Conservation (phyloP, 2,329 filamentous ascomycete genomes). For the Cryphonectria carpinicola region DNA sequence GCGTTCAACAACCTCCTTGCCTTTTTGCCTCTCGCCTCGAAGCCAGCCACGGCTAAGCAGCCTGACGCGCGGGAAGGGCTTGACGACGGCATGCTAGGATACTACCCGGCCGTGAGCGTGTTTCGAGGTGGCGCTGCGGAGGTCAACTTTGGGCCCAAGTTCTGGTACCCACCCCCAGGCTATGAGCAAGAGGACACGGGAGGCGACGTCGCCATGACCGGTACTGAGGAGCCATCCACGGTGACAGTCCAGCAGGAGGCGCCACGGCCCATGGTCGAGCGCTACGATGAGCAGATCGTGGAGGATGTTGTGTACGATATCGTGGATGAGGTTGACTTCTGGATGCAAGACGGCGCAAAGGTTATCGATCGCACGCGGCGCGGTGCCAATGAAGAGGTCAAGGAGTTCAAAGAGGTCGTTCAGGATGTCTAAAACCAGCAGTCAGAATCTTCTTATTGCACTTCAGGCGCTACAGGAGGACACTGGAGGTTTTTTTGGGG, state of each 20-base stretch:
- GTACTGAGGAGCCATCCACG: conserved; percentile 38
- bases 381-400: conserved; percentile 45
- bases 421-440: conserved; percentile 56
- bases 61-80: conserved; percentile 82
- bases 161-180: conserved; percentile 81
- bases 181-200: conserved; percentile 47
- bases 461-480: conserved; percentile 13
- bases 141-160: conserved; percentile 91
- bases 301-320: conserved; percentile 94
- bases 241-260: conserved; percentile 28
- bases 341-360: conserved; percentile 68
- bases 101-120: conserved; percentile 91
- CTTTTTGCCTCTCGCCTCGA: conserved; percentile 89
- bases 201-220: conserved; percentile 54
- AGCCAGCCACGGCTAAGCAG: conserved; percentile 61
- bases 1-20: conserved; percentile 86
- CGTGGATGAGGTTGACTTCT: conserved; percentile 92
- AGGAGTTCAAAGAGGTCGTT: conserved; percentile 67
- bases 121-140: conserved; percentile 91
- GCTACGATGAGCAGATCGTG: conserved; percentile 90
- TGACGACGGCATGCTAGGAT: conserved; percentile 93
- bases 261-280: conserved; percentile 69
- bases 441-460: conserved; percentile 6
- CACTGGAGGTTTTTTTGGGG: neutral
- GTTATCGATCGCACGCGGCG: conserved; percentile 51